Evolutionary conservation across 1,139 yeast species (phyloP), one percentile per base, ranked within the genome.

Genomic region (Geotrichum klebahnii): DNA sequence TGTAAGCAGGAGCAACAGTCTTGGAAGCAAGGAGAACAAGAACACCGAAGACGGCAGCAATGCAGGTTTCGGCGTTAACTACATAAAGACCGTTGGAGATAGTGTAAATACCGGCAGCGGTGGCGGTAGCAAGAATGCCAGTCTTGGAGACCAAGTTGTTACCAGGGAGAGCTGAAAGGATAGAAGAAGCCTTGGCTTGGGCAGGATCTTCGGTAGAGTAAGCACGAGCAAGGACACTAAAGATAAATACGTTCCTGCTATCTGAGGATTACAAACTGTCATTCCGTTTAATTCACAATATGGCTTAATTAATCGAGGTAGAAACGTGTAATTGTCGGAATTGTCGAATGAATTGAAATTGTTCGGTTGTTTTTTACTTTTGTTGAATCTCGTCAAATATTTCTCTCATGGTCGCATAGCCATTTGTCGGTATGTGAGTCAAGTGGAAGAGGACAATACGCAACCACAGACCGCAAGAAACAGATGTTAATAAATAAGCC

Each of bases 71-170:
- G 68, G 89, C 97, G 73, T 92, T 95, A 66, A 92, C 78, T 60
- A 92, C 88, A 71, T 90, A 83, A 61, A 92, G 78, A 71, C 89
- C 96, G 74, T 87, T 88, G 64, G 96, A 85, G 67, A 94, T 82
- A 61, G 96, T 96, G 74, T 89, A 92, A 61, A 90, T 72, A 58
- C 95, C 83, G 54, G 96, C 97, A 55, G 97, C 97, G 53, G 96
- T 82, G 57, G 90, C 80, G 55, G 98, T 89, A 64, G 97, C 97
- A 67, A 92, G 77, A 67, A 90, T 79, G 67, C 97, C 96, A 59
- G 97, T 89, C 80, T 92, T 92, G 61, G 97, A 80, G 63, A 92
- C 73, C 63, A 81, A 76, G 66, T 80, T 81, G 81, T 81, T 84
- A 70, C 97, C 97, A 70, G 98, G 98, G 64, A 92, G 76, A 59